These are phyloP conservation scores for Monosporozyma servazzii DNA, from an alignment of 805 yeast genomes.

Conservation along the genomic window DNA sequence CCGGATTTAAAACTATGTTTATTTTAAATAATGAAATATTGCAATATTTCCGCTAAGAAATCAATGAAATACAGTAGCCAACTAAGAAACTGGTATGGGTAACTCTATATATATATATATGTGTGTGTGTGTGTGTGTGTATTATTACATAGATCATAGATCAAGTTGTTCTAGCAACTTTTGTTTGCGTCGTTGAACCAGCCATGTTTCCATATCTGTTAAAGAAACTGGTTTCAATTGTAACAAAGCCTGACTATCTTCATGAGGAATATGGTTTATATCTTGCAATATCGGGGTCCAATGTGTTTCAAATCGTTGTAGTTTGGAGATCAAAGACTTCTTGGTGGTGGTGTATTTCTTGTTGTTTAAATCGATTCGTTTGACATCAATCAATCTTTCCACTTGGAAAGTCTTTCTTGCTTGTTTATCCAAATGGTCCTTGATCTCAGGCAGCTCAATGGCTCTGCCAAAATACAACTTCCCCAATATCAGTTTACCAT, in stretches of 20 bases:
- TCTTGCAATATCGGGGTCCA: constrained; percentile 12
- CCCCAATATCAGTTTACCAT: constrained; percentile 37
- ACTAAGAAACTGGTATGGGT: no score
- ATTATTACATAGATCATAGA: background rate
- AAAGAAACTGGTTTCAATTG: constrained; percentile 25
- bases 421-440: constrained; percentile 33
- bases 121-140: background rate
- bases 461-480: constrained; percentile 80
- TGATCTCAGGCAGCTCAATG: constrained; percentile 65
- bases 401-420: background rate
- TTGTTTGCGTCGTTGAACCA: constrained; percentile 38
- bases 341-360: background rate
- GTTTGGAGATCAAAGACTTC: background rate
- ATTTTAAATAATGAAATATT: background rate
- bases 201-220: constrained; percentile 36
- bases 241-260: background rate
- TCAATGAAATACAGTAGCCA: background rate
- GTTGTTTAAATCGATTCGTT: background rate
- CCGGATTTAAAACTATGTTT: background rate
- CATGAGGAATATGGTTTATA: background rate
- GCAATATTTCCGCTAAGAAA: background rate
- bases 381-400: background rate
- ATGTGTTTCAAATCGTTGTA: constrained; percentile 8
- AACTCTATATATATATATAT: no score
- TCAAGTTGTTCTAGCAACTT: constrained; percentile 31